phyloP scores from a whole-genome alignment of 352 stramenopile genomes.

The Phytopythium helicoides region DNA sequence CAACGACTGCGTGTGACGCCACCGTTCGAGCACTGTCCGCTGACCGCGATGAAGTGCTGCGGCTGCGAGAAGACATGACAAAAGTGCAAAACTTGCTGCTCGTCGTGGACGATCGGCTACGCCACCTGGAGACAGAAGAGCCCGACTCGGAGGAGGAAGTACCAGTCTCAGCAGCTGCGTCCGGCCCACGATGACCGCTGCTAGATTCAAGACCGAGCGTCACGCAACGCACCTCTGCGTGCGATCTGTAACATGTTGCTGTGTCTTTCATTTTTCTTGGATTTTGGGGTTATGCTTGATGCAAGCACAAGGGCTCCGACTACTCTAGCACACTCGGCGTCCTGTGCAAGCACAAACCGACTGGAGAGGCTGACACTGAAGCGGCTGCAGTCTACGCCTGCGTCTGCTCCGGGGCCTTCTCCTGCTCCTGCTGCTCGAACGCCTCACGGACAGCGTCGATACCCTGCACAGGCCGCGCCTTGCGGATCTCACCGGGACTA shows the following conservation, averaged over 20 bases:
- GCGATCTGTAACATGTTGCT: background rate
- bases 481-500: conserved; percentile 84
- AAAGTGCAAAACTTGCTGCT: conserved; percentile 79
- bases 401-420: background rate
- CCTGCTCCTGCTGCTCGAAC: conserved; percentile 32
- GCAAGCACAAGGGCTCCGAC: no score
- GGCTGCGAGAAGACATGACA: conserved; percentile 64
- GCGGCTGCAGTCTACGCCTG: background rate
- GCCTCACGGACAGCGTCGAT: conserved; percentile 47
- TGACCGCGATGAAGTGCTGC: conserved; percentile 49
- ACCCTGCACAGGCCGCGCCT: conserved; percentile 61
- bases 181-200: background rate
- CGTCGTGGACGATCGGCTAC: conserved; percentile 68
- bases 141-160: conserved; percentile 29
- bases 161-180: background rate
- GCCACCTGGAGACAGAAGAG: conserved; percentile 53
- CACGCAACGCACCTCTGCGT: background rate
- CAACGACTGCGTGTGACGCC: conserved; percentile 27
- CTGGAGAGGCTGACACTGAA: no score
- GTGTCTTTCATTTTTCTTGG: background rate
- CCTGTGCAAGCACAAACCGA: no score
- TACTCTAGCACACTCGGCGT: no score
- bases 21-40: conserved; percentile 37
- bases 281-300: no score
- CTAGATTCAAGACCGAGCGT: background rate